These are phyloP conservation scores for Pseudodiploospora longispora DNA, from an alignment of 2,329 filamentous ascomycete genomes.

Conservation along the genomic window DNA sequence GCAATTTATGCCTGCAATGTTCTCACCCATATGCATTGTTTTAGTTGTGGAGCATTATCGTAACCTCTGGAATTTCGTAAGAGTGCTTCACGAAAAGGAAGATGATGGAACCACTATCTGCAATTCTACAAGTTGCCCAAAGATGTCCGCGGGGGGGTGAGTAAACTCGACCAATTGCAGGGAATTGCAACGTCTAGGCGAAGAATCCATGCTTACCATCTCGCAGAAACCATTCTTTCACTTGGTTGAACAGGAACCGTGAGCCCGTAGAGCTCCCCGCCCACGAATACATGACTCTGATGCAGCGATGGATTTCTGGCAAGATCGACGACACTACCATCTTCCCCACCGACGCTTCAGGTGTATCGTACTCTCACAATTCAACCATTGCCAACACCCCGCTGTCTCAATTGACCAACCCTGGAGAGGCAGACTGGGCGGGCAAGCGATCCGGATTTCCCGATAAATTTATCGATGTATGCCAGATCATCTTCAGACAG, in stretches of 20 bases:
- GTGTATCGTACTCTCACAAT: conserved; percentile 57
- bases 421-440: conserved; percentile 64
- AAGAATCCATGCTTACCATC: neutral
- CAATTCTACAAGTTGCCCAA: conserved; percentile 75
- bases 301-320: conserved; percentile 94
- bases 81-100: conserved; percentile 80
- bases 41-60: conserved; percentile 88
- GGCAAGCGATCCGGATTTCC: conserved; percentile 93
- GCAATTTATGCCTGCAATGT: neutral
- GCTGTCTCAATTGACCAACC: conserved; percentile 53
- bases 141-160: conserved; percentile 90
- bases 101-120: conserved; percentile 71
- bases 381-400: conserved; percentile 51
- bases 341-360: conserved; percentile 79
- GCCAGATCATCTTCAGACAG: conserved; percentile 90
- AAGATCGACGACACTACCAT: conserved; percentile 86
- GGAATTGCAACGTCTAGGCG: neutral
- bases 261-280: conserved; percentile 89
- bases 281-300: conserved; percentile 86
- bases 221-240: conserved; percentile 79
- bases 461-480: conserved; percentile 78
- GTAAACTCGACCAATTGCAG: conserved; percentile 28
- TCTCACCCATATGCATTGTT: conserved; percentile 4
- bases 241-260: conserved; percentile 83
- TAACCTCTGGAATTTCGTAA: conserved; percentile 80